Conservation (phyloP, 2,329 filamentous ascomycete genomes). For the Penicillium sp. region DNA sequence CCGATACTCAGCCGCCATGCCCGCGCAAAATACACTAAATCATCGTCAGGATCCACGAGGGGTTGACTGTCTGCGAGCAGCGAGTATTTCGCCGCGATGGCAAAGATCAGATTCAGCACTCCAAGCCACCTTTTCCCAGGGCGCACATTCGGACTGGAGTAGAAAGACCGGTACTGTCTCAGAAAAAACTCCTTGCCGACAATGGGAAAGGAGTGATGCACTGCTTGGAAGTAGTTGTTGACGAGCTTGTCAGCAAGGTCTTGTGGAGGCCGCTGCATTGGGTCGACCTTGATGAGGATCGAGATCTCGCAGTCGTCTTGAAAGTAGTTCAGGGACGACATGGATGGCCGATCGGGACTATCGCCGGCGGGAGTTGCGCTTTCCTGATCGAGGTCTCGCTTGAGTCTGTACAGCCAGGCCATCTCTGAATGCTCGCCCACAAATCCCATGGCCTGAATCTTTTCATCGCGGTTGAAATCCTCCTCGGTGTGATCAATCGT, state of each 20-base stretch:
- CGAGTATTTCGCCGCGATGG: conserved; percentile 38
- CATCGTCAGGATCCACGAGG: conserved; percentile 30
- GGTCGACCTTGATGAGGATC: conserved; percentile 33
- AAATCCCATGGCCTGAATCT: conserved; percentile 38
- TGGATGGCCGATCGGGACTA: conserved; percentile 22
- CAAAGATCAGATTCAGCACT: conserved; percentile 44
- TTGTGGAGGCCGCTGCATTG: conserved; percentile 34
- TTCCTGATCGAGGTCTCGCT: conserved; percentile 32
- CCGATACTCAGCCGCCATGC: conserved; percentile 40
- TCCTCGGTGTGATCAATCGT: conserved; percentile 41
- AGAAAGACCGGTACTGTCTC: conserved; percentile 37
- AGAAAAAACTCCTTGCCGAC: conserved; percentile 39
- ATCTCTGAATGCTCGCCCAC: conserved; percentile 45
- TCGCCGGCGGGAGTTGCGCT: conserved; percentile 16
- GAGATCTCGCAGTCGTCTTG: conserved; percentile 37
- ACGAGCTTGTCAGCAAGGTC: conserved; percentile 38
- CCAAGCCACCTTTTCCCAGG: conserved; percentile 41
- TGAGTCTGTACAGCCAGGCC: conserved; percentile 42
- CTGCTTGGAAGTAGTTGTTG: conserved; percentile 36
- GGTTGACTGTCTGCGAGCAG: conserved; percentile 27
- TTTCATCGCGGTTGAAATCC: conserved; percentile 41
- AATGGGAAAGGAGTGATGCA: conserved; percentile 42
- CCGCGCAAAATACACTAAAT: conserved; percentile 40
- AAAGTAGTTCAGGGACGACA: conserved; percentile 37
- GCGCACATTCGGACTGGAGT: conserved; percentile 26